A percentile compares a stretch with the other conserved stretches of the same genome.
Conservation (phyloP, 1,139 yeast species). For the Lodderomyces elongisporus region DNA sequence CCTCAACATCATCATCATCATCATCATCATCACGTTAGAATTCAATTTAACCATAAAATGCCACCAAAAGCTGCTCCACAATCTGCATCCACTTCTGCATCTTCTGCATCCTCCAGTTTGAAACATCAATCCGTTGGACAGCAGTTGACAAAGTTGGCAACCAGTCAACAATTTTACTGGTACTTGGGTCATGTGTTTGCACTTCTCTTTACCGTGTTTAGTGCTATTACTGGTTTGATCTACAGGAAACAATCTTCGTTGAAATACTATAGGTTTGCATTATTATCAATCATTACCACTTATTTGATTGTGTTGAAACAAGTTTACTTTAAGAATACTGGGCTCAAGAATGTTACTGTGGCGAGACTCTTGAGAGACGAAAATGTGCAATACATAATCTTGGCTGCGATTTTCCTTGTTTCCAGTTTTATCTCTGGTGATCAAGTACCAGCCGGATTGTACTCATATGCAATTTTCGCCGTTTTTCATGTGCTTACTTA, state of each 20-base stretch:
- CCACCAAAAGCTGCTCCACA: slow-evolving; percentile 3
- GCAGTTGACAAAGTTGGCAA: slow-evolving; percentile 17
- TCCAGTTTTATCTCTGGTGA: slow-evolving; percentile 26
- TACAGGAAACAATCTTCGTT: slow-evolving; percentile 24
- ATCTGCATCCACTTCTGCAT: slow-evolving; percentile 1
- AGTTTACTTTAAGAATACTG: slow-evolving; percentile 30
- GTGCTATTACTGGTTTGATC: slow-evolving; percentile 26
- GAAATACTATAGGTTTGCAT: slow-evolving; percentile 32
- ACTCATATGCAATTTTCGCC: slow-evolving; percentile 54
- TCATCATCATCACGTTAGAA: no score
- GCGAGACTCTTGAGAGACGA: slow-evolving; percentile 35
- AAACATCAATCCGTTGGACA: slow-evolving; percentile 10
- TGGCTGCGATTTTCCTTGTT: slow-evolving; percentile 36
- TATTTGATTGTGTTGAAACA: slow-evolving; percentile 47
- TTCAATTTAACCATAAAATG: no score
- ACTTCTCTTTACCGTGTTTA: slow-evolving; percentile 28
- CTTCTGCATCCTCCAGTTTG: slow-evolving; percentile 3
- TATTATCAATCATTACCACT: slow-evolving; percentile 40
- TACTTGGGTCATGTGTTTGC: slow-evolving; percentile 44
- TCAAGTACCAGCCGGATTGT: slow-evolving; percentile 34
- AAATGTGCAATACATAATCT: slow-evolving; percentile 44
- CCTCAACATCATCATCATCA: no score
- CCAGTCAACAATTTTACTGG: slow-evolving; percentile 51
- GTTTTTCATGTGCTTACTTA: slow-evolving; percentile 53
- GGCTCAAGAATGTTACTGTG: slow-evolving; percentile 11